These are phyloP conservation scores for Wickerhamiella alocasiicola DNA, from an alignment of 805 yeast species.

Conservation along the genomic window DNA sequence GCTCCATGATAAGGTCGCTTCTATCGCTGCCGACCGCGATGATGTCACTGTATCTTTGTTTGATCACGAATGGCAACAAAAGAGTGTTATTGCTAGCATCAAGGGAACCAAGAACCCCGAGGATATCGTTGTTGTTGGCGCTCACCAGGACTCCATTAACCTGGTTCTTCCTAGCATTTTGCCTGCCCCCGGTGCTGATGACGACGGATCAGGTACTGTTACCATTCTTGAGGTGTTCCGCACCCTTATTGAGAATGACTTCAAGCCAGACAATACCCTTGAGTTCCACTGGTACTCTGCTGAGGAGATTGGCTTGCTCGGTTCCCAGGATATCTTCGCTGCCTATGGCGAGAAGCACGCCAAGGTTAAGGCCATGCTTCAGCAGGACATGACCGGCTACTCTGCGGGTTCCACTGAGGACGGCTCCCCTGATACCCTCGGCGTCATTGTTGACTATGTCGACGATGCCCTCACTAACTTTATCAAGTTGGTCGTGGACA, in stretches of 20 bases:
- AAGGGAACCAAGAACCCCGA: constrained; percentile 30
- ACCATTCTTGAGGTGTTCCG: constrained; percentile 67
- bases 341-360: constrained; percentile 35
- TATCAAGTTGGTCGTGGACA: constrained; percentile 45
- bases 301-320: constrained; percentile 85
- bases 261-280: constrained; percentile 54
- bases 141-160: constrained; percentile 81
- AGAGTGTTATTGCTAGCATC: constrained; percentile 56
- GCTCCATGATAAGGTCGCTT: constrained; percentile 40
- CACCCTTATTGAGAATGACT: constrained; percentile 36
- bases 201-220: constrained; percentile 80
- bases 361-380: constrained; percentile 69
- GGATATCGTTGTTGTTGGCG: constrained; percentile 61
- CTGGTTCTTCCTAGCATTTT: constrained; percentile 53
- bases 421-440: constrained; percentile 53
- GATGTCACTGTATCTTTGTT: constrained; percentile 38
- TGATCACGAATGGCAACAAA: constrained; percentile 68
- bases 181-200: constrained; percentile 91
- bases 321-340: constrained; percentile 67
- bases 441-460: constrained; percentile 67
- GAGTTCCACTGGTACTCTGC: constrained; percentile 95
- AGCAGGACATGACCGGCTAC: constrained; percentile 91
- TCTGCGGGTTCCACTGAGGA: constrained; percentile 38
- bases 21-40: constrained; percentile 26
- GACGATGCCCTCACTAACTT: constrained; percentile 43